Conservation (phyloP, 345 rosid species). For the Streptanthus diversifolius region DNA sequence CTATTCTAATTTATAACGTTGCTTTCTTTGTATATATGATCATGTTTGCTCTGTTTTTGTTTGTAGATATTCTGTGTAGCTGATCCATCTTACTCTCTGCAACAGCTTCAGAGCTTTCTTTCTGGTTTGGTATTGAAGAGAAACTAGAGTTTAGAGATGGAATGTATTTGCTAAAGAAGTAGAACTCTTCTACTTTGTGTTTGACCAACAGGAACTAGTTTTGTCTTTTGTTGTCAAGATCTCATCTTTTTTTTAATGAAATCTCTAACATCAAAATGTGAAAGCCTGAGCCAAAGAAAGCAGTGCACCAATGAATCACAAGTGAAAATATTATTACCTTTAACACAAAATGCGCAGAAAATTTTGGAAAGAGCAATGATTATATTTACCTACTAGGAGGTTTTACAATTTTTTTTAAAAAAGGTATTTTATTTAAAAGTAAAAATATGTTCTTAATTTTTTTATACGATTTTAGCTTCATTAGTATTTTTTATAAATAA, state of each 20-base stretch:
- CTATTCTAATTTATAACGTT: not conserved
- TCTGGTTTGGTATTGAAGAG: slow-evolving; percentile 80
- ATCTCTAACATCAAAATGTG: not conserved
- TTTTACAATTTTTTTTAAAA: no score
- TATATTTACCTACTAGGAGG: no score
- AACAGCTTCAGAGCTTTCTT: slow-evolving; percentile 89
- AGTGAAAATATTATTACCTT: not conserved
- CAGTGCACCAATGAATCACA: not conserved
- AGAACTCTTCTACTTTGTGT: slow-evolving; percentile 18
- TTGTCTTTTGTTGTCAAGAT: not conserved
- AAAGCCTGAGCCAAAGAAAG: not conserved
- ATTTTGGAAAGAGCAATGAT: no score
- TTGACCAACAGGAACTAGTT: not conserved
- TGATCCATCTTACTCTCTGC: slow-evolving; percentile 82
- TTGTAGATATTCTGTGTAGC: slow-evolving; percentile 90
- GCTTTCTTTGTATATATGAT: not conserved
- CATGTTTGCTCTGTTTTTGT: not conserved
- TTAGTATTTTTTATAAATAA: no score
- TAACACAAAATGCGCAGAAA: no score
- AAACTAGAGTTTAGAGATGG: slow-evolving; percentile 80
- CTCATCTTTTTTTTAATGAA: not conserved
- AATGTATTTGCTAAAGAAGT: slow-evolving; percentile 79
- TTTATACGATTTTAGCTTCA: no score
- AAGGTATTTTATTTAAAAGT: no score
- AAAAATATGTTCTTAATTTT: no score